A percentile compares a stretch with the other conserved stretches of the same genome.
phyloP scores from a whole-genome alignment of 2,329 filamentous ascomycete species.

The Stachybotrys chlorohalonatus region DNA sequence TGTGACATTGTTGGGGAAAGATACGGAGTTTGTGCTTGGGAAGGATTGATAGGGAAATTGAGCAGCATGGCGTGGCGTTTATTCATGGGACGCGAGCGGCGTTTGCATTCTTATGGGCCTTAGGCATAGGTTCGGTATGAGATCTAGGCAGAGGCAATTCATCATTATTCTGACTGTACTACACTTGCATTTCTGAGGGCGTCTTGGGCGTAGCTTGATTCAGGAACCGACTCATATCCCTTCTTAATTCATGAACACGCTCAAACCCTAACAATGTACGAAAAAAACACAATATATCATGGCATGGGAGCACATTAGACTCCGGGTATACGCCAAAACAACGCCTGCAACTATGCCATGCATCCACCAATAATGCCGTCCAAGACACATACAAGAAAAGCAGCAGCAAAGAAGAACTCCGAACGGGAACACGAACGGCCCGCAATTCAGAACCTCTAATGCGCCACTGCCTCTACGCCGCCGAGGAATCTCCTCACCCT shows the following conservation, averaged over 20 bases:
- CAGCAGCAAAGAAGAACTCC: not conserved
- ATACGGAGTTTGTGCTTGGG: not conserved
- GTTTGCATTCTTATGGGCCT: not conserved
- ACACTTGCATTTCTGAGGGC: too few relatives aligned
- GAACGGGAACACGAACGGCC: not conserved
- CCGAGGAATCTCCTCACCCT: slow-evolving; percentile 71
- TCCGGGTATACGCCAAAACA: not conserved
- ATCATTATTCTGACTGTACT: not conserved
- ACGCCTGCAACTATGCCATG: too few relatives aligned
- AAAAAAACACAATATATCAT: not conserved
- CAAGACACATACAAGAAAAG: not conserved
- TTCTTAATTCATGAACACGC: too few relatives aligned
- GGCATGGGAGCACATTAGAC: not conserved
- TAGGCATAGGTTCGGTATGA: not conserved
- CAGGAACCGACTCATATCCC: too few relatives aligned
- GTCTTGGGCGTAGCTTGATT: too few relatives aligned
- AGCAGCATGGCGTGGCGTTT: slow-evolving; percentile 25
- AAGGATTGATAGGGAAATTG: not conserved
- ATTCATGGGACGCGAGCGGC: not conserved
- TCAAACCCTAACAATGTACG: too few relatives aligned
- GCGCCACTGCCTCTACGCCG: slow-evolving; percentile 59
- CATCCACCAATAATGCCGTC: too few relatives aligned
- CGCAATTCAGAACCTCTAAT: slow-evolving; percentile 17
- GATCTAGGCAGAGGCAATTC: not conserved
- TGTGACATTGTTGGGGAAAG: not conserved